Evolutionary conservation across 495 filamentous ascomycete species (phyloP), one percentile per base, ranked within the genome.

Genomic region (Penicillium alfredii): DNA sequence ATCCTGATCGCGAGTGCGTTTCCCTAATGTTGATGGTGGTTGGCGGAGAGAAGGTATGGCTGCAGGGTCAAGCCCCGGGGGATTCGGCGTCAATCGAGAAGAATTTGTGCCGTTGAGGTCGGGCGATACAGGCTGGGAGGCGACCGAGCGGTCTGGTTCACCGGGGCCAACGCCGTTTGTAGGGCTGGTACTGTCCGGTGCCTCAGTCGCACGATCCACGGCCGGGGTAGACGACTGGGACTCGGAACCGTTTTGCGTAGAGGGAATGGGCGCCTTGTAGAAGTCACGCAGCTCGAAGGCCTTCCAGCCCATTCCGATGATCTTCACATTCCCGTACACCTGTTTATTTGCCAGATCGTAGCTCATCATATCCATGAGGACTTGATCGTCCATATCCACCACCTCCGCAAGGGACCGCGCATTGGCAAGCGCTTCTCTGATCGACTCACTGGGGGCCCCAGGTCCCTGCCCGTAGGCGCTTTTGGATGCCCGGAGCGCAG

Each of bases 231-330:
- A 44, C 10, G 45, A 51, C 34, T 43, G 51, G 0, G 44, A 37
- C 10, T 49, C 42, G 15, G 34, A 10, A 4, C 35, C 24, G 12
- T 43, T 27, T 11, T 7, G 7, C 24, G 27, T 8, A 15, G 25
- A 2, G 28, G 42, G 23, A n/a, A 42, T 1, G 33, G 51, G 37
- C 2, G 55, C 37, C 20, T 60, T 61, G 34, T 66, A 69, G 38
- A 57, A 61, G 9, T 56, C 60, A 4, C 53, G 53, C 0, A 71
- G 44, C 26, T 62, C 49, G 29, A 60, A 68, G 1, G 51, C 56
- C 27, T 68, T 68, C 42, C 58, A 60, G 32, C 63, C 66, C 32
- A 71, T 33, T 6, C 63, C 62, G 11, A 68, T 9, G 8, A 71
- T 36, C 36, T 63, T 60, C 11, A 71, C 35, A 13, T 48, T 56